phyloP scores from a whole-genome alignment of 140 eudicot species.

The Senecio squalidus region DNA sequence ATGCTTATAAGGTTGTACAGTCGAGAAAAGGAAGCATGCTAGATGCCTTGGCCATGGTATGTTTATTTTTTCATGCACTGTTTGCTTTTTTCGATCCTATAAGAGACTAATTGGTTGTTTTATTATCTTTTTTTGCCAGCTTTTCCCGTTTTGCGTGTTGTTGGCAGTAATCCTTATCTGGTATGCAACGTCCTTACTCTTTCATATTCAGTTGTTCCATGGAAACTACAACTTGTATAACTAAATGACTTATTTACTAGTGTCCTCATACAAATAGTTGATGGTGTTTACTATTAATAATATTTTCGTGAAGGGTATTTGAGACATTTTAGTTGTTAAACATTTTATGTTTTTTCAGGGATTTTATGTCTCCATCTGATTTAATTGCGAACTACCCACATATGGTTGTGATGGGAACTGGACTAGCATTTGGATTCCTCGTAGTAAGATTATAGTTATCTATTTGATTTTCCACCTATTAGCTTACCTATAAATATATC shows the following conservation, averaged over 20 bases:
- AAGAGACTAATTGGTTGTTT: conserved; percentile 4
- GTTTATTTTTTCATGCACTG: neutral
- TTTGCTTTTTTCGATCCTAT: neutral
- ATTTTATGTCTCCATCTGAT: conserved; percentile 34
- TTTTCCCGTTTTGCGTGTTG: conserved; percentile 28
- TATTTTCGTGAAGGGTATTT: neutral
- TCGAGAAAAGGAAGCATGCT: conserved; percentile 48
- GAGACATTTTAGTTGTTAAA: neutral
- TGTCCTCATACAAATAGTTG: neutral
- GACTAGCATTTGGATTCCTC: conserved; percentile 39
- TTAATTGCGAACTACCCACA: conserved; percentile 35
- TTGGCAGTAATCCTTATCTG: conserved; percentile 26
- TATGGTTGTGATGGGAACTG: conserved; percentile 41
- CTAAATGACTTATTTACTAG: neutral
- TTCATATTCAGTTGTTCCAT: neutral
- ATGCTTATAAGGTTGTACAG: conserved; percentile 57
- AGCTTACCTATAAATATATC: too few relatives aligned
- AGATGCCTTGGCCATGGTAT: conserved; percentile 34
- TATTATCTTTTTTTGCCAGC: conserved; percentile 19
- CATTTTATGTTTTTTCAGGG: conserved; percentile 17
- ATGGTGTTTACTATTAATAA: neutral
- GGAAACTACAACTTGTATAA: neutral
- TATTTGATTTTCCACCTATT: too few relatives aligned
- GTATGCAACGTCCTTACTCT: conserved; percentile 8
- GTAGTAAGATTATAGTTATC: conserved; percentile 20